Evolutionary conservation across 2,329 filamentous ascomycete species (phyloP).

Genomic region (Achaetomium macrosporum): DNA sequence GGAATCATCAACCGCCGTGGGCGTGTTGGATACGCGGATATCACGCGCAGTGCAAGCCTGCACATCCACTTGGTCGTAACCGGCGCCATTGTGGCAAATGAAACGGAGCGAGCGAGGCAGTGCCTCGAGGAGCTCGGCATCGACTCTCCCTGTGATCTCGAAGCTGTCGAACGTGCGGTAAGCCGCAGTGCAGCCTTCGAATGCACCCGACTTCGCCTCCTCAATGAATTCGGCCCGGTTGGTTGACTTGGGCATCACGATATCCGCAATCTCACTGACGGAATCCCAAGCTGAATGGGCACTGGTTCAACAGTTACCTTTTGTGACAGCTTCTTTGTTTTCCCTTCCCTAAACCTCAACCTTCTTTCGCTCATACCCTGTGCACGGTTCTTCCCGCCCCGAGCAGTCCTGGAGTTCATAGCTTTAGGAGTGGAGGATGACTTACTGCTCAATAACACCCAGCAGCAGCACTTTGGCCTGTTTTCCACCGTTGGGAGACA

Average conservation of each 20-base stretch:
- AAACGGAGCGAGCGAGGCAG: conserved; percentile 51
- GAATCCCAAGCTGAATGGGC: conserved; percentile 60
- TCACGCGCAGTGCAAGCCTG: conserved; percentile 60
- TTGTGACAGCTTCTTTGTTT: neutral
- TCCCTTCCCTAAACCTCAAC: neutral
- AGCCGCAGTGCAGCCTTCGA: conserved; percentile 59
- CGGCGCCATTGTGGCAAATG: conserved; percentile 64
- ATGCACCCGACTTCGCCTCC: conserved; percentile 58
- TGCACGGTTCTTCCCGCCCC: neutral
- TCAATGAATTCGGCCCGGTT: conserved; percentile 62
- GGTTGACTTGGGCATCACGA: conserved; percentile 55
- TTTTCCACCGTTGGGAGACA: neutral
- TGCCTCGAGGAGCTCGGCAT: conserved; percentile 60
- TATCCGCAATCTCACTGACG: conserved; percentile 56
- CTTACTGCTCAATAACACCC: conserved; percentile 58
- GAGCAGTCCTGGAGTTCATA: neutral
- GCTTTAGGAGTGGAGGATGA: conserved; percentile 15
- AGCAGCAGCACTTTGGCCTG: conserved; percentile 56
- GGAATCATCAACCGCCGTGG: conserved; percentile 73
- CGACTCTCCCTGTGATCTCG: conserved; percentile 60
- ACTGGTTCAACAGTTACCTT: conserved; percentile 33
- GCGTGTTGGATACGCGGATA: conserved; percentile 72
- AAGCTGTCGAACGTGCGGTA: conserved; percentile 68
- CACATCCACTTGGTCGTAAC: conserved; percentile 79
- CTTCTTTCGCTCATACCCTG: no score